These are phyloP conservation scores for Sarocladiaceae sp. DNA, from an alignment of 2,329 filamentous ascomycete species.

Conservation along the genomic window DNA sequence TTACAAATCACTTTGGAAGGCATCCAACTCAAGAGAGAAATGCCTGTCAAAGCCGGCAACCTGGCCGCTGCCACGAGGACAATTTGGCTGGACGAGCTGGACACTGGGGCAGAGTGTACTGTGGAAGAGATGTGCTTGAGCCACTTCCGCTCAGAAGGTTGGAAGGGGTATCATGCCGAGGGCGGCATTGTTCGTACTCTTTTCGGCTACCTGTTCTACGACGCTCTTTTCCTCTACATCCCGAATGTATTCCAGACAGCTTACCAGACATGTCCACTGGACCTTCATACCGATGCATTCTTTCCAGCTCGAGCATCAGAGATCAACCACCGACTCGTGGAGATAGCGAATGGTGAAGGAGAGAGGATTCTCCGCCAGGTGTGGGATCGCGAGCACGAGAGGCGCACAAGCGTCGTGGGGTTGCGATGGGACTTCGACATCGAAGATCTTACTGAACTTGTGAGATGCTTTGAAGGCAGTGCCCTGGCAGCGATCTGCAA, in stretches of 20 bases:
- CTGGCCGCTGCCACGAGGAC: slow-evolving; percentile 60
- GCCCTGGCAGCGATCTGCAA: slow-evolving; percentile 82
- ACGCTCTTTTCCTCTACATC: slow-evolving; percentile 86
- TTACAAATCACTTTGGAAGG: slow-evolving; percentile 71
- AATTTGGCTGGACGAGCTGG: slow-evolving; percentile 76
- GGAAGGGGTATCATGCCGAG: slow-evolving; percentile 93
- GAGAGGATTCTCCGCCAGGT: slow-evolving; percentile 60
- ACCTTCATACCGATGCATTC: slow-evolving; percentile 89
- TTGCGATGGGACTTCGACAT: slow-evolving; percentile 85
- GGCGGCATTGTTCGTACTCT: slow-evolving; percentile 88
- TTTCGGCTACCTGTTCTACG: slow-evolving; percentile 85
- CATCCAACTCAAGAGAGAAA: slow-evolving; percentile 64
- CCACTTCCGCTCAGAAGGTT: slow-evolving; percentile 74
- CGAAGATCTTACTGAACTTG: slow-evolving; percentile 73
- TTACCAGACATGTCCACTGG: slow-evolving; percentile 89
- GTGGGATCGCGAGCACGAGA: slow-evolving; percentile 61
- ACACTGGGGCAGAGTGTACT: slow-evolving; percentile 65
- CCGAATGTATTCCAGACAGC: slow-evolving; percentile 96
- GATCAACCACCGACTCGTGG: slow-evolving; percentile 79
- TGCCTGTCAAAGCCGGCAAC: slow-evolving; percentile 31
- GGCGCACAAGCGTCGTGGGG: slow-evolving; percentile 79
- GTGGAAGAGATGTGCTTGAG: slow-evolving; percentile 94
- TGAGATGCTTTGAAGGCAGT: slow-evolving; percentile 68
- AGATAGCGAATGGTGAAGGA: slow-evolving; percentile 79
- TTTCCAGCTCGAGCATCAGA: slow-evolving; percentile 79